Conservation (phyloP, 2,329 filamentous ascomycete genomes). For the Fusarium sp. region DNA sequence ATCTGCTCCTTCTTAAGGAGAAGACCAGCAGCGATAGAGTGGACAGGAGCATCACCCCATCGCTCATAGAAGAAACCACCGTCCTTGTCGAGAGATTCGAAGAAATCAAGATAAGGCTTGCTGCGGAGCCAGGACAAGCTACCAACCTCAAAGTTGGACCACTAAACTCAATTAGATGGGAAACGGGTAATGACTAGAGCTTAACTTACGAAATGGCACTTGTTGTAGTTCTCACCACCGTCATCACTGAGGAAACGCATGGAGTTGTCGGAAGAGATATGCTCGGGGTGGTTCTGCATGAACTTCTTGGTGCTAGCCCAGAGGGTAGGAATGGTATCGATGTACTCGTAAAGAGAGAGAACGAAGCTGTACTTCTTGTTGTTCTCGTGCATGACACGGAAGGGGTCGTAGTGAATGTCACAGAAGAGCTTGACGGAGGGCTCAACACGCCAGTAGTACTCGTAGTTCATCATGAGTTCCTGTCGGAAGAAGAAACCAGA, state of each 20-base stretch:
- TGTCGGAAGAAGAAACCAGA: conserved; percentile 99
- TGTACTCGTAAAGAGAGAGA: conserved; percentile 94
- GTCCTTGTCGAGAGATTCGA: conserved; percentile 85
- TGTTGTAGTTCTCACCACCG: conserved; percentile 90
- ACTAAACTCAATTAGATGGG: conserved; percentile 61
- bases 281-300: conserved; percentile 88
- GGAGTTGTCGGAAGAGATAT: conserved; percentile 84
- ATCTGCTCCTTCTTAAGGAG: conserved; percentile 92
- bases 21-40: conserved; percentile 92
- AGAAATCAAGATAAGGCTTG: conserved; percentile 89
- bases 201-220: conserved; percentile 88
- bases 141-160: conserved; percentile 99
- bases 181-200: not conserved
- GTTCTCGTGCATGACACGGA: conserved; percentile 95
- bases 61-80: conserved; percentile 99
- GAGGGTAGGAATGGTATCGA: conserved; percentile 93
- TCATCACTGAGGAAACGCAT: conserved; percentile 94
- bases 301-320: conserved; percentile 98
- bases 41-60: conserved; percentile 97
- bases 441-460: conserved; percentile 99
- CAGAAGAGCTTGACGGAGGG: conserved; percentile 96
- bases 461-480: conserved; percentile 91
- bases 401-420: conserved; percentile 94
- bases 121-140: conserved; percentile 94
- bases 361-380: conserved; percentile 99